phyloP scores from a whole-genome alignment of 768 basidiomycete genomes.

The Termitomyces sp. region DNA sequence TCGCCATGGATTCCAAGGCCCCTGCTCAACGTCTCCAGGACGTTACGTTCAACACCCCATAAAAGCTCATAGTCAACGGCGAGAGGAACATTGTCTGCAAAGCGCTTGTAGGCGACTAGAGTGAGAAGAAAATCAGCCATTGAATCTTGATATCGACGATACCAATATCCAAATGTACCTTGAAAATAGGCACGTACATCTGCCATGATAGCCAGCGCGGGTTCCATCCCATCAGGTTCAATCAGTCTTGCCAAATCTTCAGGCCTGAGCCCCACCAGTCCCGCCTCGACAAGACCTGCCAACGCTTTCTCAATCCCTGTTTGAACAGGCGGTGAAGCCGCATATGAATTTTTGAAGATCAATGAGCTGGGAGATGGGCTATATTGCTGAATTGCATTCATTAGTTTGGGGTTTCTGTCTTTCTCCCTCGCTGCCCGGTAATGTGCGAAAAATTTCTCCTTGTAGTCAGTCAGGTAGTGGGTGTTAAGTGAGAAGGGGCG shows the following conservation, averaged over 20 bases:
- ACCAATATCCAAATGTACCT: slow-evolving; percentile 32
- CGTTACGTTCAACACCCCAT: slow-evolving; percentile 39
- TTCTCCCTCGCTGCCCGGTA: slow-evolving; percentile 41
- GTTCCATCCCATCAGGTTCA: slow-evolving; percentile 45
- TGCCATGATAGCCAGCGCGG: slow-evolving; percentile 62
- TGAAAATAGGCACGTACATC: slow-evolving; percentile 72
- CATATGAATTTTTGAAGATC: neutral
- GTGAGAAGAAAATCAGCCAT: neutral
- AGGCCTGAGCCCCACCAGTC: slow-evolving; percentile 29
- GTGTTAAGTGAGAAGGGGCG: slow-evolving; percentile 44
- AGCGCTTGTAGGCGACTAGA: slow-evolving; percentile 55
- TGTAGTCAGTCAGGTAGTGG: slow-evolving; percentile 39
- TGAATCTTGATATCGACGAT: neutral
- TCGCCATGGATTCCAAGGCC: slow-evolving; percentile 49
- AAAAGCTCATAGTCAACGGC: slow-evolving; percentile 54
- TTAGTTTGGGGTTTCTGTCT: slow-evolving; percentile 20
- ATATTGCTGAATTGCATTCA: slow-evolving; percentile 21
- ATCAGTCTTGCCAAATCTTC: slow-evolving; percentile 46
- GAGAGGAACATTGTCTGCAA: slow-evolving; percentile 50
- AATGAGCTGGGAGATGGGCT: neutral
- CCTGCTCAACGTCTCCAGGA: slow-evolving; percentile 39
- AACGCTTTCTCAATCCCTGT: slow-evolving; percentile 29
- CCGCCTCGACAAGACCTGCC: slow-evolving; percentile 30
- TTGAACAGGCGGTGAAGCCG: neutral
- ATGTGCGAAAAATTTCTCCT: slow-evolving; percentile 40